Evolutionary conservation across 495 filamentous ascomycete genomes (phyloP).

Genomic region (Peziza echinospora): DNA sequence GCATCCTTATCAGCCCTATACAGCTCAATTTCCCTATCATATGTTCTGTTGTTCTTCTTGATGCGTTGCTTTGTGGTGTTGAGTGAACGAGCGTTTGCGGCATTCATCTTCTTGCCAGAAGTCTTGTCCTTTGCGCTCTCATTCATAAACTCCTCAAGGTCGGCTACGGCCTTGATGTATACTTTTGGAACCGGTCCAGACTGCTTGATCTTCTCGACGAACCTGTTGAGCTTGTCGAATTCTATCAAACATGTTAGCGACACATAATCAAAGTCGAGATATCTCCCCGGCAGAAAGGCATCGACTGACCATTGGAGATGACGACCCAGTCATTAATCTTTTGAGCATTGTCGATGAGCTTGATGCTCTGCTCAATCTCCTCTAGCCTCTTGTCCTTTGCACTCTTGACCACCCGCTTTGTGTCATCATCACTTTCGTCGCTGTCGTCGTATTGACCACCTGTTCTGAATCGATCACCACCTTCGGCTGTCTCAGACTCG

Average conservation of each 20-base stretch:
- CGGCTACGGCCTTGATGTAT: conserved; percentile 80
- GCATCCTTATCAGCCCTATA: conserved; percentile 65
- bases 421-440: conserved; percentile 63
- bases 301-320: conserved; percentile 68
- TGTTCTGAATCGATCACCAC: conserved; percentile 59
- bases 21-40: conserved; percentile 62
- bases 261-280: not conserved
- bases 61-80: conserved; percentile 93
- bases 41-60: conserved; percentile 96
- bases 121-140: conserved; percentile 85
- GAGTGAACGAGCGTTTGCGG: conserved; percentile 75
- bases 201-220: conserved; percentile 57
- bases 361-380: conserved; percentile 74
- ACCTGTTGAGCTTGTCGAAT: conserved; percentile 92
- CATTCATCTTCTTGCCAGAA: conserved; percentile 95
- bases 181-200: conserved; percentile 59
- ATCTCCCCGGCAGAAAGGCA: too few species aligned
- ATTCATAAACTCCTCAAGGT: conserved; percentile 88
- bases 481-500: conserved; percentile 40
- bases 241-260: conserved; percentile 28
- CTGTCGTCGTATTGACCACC: conserved; percentile 55
- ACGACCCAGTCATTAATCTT: conserved; percentile 96
- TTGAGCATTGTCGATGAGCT: conserved; percentile 78
- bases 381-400: conserved; percentile 93
- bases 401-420: conserved; percentile 70